These are phyloP conservation scores for Citrus maxima DNA, from an alignment of 345 rosid genomes.

Conservation along the genomic window DNA sequence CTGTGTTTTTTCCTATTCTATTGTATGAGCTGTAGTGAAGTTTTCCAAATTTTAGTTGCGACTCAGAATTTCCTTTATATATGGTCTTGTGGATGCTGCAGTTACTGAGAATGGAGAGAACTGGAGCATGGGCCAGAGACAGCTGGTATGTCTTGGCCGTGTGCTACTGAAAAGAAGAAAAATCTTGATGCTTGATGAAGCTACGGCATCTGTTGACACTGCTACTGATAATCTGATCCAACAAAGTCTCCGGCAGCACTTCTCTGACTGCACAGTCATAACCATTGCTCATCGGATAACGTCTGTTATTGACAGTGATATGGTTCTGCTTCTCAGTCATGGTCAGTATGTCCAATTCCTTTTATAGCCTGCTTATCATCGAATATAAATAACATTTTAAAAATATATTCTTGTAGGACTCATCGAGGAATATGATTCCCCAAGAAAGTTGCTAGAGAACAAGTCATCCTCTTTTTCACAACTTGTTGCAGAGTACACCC, in stretches of 20 bases:
- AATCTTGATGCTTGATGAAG: slow-evolving; percentile 84
- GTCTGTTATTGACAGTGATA: slow-evolving; percentile 76
- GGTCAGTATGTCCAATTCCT: slow-evolving; percentile 34
- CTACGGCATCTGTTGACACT: slow-evolving; percentile 87
- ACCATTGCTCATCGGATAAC: slow-evolving; percentile 87
- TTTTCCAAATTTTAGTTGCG: slow-evolving; percentile 18
- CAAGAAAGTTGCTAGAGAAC: slow-evolving; percentile 50
- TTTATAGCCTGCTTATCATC: neutral
- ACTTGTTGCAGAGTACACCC: slow-evolving; percentile 69
- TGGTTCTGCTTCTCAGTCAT: slow-evolving; percentile 68
- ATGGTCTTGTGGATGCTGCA: slow-evolving; percentile 17
- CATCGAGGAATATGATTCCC: slow-evolving; percentile 67
- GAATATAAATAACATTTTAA: neutral
- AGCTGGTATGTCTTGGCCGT: slow-evolving; percentile 78
- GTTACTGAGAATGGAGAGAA: slow-evolving; percentile 88
- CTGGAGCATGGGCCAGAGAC: slow-evolving; percentile 96
- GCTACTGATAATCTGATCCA: slow-evolving; percentile 82
- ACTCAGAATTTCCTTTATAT: neutral
- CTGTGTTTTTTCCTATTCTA: neutral
- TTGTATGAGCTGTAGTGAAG: neutral
- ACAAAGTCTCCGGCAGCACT: slow-evolving; percentile 59
- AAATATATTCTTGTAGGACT: slow-evolving; percentile 38
- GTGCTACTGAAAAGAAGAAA: slow-evolving; percentile 77
- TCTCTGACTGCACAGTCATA: slow-evolving; percentile 64
- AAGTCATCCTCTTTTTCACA: slow-evolving; percentile 64